These are phyloP conservation scores for Chenopodium quinoa DNA, from an alignment of 148 eudicot genomes.

Conservation along the genomic window DNA sequence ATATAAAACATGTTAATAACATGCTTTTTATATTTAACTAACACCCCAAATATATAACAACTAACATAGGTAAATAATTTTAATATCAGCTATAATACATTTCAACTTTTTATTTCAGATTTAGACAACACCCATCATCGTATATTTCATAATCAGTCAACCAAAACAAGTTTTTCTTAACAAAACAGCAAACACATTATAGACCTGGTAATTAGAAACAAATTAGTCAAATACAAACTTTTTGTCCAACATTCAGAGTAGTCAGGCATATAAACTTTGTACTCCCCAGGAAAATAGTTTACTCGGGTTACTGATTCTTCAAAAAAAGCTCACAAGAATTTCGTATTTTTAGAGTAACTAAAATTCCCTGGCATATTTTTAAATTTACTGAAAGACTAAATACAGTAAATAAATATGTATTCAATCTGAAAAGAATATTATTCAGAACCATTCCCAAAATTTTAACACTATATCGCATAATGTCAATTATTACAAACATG, in stretches of 20 bases:
- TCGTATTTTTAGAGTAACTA: neutral
- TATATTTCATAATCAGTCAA: neutral
- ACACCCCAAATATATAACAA: neutral
- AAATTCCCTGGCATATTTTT: neutral
- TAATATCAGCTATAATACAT: no score
- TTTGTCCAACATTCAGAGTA: neutral
- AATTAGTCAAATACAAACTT: neutral
- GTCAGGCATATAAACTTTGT: neutral
- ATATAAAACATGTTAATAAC: neutral
- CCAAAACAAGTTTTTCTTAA: neutral
- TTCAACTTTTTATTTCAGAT: no score
- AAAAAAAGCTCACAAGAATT: neutral
- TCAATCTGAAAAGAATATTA: no score
- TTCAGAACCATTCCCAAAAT: no score
- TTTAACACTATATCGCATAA: no score
- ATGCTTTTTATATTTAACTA: neutral
- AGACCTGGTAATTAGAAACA: no score
- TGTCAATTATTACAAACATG: no score
- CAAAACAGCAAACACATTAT: neutral
- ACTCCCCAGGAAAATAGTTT: neutral
- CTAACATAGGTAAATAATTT: neutral
- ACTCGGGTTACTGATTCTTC: neutral
- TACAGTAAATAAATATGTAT: no score
- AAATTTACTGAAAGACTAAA: neutral
- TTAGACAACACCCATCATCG: neutral